Evolutionary conservation across 2,329 filamentous ascomycete species (phyloP), one percentile per base, ranked within the genome.

Genomic region (Hirsutella thompsonii): DNA sequence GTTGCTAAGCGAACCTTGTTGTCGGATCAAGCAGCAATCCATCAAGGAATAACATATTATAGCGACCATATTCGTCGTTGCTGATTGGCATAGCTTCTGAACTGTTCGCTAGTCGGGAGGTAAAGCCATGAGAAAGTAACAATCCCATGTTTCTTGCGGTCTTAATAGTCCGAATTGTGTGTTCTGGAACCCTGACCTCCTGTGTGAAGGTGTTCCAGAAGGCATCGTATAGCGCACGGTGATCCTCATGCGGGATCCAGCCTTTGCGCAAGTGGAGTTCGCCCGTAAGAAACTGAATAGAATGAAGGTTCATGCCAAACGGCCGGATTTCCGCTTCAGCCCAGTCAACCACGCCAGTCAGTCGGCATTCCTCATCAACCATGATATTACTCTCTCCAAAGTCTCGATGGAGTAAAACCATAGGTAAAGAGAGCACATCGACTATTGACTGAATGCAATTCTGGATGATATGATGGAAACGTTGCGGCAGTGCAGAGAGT

Each of bases 261-360:
- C 61, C 61, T 26, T 56, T 47, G 14, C 46, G 47, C 3, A 66
- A 44, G 41, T 65, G 55, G n/a, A 64, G 40, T 42, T 58, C 55
- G 20, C 57, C 51, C 23, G 49, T 57, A 16, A 67, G 42, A 33
- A 26, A 30, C 40, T 64, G 47, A 1, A 63, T 43, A 11, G 55
- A 58, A 42, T 63, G 47, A 1, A 67, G 49, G 38, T 65, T 64
- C 0, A 56, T 26, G 4, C 63, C 62, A 45, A 67, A 67, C 8
- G 62, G 60, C n/a, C 53, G 40, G 20, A 66, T 53, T 37, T 57
- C 52, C 3, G 62, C 57, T 47, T 67, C 59, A 1, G 62, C 57
- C 62, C 59, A 68, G 51, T 66, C 61, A 41, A 67, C 52, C 8
- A 67, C 60, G 2, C 63, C 62, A 26, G 51, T 50, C 3, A 67